Evolutionary conservation across 495 filamentous ascomycete genomes (phyloP), one percentile per base, ranked within the genome.

Genomic region (Darksidea phi): DNA sequence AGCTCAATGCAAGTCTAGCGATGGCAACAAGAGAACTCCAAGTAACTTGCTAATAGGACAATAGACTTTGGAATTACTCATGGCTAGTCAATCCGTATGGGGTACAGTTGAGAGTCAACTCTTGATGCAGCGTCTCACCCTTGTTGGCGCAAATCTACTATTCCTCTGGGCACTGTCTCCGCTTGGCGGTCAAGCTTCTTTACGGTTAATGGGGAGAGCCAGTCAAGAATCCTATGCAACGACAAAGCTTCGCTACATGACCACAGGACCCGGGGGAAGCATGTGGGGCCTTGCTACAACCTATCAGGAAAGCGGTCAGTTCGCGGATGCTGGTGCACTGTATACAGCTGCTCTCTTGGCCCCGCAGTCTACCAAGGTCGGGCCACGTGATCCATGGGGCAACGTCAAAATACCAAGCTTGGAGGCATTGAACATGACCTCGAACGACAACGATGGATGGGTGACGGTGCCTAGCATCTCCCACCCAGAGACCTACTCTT

Each of bases 121-220:
- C 3, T 38, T 60, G 25, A 62, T 70, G 45, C 49, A 49, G 17
- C 54, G 57, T 2, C 57, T 67, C 32, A 64, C 67, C 18, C 15
- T 67, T 32, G 67, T 70, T 25, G 67, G 67, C 8, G 56, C 51
- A 7, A 52, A 63, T 48, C 32, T 70, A 24, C 41, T 66, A 6
- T 47, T 70, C 17, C 51, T 70, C 24, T 67, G 68, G 64, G 26
- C 59, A 4, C 48, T 70, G 23, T 70, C 68, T 13, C 68, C 68
- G 17, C 11, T 67, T 6, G 68, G 68, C n/a, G 68, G 64, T 20
- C 65, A 70, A 24, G 60, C 68, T 7, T 65, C 68, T 15, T 48
- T 70, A 3, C 64, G 64, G 49, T 24, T 68, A 15, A 38, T 70
- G 18, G 25, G 28, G 34, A 59, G 51, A 13, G n/a, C 38, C 11